Evolutionary conservation across 805 yeast species (phyloP).

Genomic region (Scheffersomyces spartinae): DNA sequence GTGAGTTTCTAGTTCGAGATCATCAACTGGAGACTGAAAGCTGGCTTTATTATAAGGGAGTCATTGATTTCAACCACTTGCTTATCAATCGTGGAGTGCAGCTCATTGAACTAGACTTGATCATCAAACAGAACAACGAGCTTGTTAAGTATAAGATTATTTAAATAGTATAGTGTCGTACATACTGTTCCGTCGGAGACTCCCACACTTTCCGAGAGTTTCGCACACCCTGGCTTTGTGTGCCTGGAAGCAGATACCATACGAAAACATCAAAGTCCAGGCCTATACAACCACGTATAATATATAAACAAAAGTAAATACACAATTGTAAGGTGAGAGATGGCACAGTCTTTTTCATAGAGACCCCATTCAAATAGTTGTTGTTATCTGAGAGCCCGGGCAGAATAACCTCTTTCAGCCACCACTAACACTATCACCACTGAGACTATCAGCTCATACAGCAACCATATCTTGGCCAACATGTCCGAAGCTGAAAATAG

Average conservation of each 20-base stretch:
- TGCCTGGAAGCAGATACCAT: too few species aligned
- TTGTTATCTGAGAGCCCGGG: background rate
- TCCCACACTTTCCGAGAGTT: too few species aligned
- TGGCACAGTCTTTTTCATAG: too few species aligned
- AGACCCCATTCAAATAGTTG: background rate
- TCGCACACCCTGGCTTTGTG: too few species aligned
- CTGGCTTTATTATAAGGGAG: constrained; percentile 13
- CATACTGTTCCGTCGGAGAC: background rate
- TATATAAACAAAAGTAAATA: too few species aligned
- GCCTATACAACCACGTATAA: too few species aligned
- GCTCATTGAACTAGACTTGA: constrained; percentile 11
- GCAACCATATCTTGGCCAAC: background rate
- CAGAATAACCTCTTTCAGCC: background rate
- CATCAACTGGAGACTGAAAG: constrained; percentile 9
- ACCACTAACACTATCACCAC: background rate
- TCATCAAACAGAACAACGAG: constrained; percentile 1
- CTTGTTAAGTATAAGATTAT: constrained; percentile 5
- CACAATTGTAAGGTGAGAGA: too few species aligned
- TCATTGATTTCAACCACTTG: constrained; percentile 19
- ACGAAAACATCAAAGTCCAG: too few species aligned
- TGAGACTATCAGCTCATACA: constrained; percentile 1
- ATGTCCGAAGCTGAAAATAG: background rate
- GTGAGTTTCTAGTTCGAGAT: constrained; percentile 12
- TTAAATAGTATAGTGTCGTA: constrained; percentile 1
- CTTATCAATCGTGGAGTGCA: constrained; percentile 21